Conservation (phyloP, 345 rosid genomes). For the Syzygium oleosum region DNA sequence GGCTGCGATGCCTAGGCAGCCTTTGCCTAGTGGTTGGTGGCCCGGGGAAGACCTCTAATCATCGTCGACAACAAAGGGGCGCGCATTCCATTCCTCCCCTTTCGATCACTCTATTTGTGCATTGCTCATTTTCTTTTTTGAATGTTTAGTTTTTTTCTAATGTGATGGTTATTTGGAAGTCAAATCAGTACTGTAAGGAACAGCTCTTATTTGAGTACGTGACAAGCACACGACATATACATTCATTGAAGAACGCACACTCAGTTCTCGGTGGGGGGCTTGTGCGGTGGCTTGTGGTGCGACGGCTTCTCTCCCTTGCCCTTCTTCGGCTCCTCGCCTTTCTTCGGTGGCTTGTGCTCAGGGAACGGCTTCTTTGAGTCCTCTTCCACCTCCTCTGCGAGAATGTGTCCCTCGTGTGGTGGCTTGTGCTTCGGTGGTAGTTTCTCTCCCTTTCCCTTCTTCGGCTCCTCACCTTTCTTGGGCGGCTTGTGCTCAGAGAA, state of each 20-base stretch:
- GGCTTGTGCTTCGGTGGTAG: constrained; percentile 5
- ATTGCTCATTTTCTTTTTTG: background rate
- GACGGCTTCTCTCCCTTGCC: constrained; percentile 9
- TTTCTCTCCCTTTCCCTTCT: constrained; percentile 1
- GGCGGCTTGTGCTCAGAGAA: background rate
- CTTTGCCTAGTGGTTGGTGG: too few species aligned
- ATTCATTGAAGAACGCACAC: too few species aligned
- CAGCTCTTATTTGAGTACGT: background rate
- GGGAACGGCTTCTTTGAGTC: background rate
- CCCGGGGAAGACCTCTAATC: too few species aligned
- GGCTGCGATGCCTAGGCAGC: too few species aligned
- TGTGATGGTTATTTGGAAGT: too few species aligned
- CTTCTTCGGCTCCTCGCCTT: background rate
- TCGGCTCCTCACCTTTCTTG: background rate
- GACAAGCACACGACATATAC: background rate
- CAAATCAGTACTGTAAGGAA: background rate
- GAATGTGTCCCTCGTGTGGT: constrained; percentile 1
- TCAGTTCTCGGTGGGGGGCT: constrained; percentile 1
- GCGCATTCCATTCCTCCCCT: background rate
- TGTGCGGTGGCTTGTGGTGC: background rate
- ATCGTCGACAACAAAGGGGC: too few species aligned
- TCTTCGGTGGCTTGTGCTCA: background rate
- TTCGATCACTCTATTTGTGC: rapidly evolving
- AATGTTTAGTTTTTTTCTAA: background rate
- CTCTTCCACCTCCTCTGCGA: background rate